phyloP scores from a whole-genome alignment of 2,329 filamentous ascomycete species.

The Ophiostoma triangulosporum region DNA sequence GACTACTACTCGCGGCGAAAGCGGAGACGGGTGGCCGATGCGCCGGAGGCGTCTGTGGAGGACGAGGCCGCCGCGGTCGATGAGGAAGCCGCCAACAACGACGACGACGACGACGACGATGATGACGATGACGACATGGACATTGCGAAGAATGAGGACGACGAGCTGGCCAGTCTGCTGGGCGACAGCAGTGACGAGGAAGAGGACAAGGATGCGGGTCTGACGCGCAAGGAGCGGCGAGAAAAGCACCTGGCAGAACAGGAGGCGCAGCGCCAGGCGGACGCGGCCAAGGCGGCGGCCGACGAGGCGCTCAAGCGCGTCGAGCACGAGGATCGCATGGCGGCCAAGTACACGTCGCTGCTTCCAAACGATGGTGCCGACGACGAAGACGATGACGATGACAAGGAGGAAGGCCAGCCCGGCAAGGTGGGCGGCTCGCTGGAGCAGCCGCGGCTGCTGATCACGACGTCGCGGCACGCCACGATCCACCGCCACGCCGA shows the following conservation, averaged over 20 bases:
- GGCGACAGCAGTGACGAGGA: slow-evolving; percentile 30
- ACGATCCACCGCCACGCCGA: slow-evolving; percentile 74
- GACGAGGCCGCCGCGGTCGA: slow-evolving; percentile 26
- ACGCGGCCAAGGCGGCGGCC: slow-evolving; percentile 2
- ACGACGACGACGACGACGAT: slow-evolving; percentile 19
- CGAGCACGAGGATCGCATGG: slow-evolving; percentile 47
- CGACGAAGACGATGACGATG: background rate
- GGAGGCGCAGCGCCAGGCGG: slow-evolving; percentile 21
- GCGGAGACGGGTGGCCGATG: slow-evolving; percentile 33
- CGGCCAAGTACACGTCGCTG: slow-evolving; percentile 48
- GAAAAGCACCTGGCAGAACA: slow-evolving; percentile 27
- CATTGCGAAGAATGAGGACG: background rate
- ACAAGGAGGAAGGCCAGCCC: background rate
- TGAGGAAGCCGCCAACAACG: slow-evolving; percentile 32
- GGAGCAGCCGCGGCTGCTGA: slow-evolving; percentile 43
- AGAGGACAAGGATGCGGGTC: slow-evolving; percentile 24
- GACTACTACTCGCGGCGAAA: slow-evolving; percentile 45
- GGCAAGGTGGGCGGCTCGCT: slow-evolving; percentile 39
- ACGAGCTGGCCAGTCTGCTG: slow-evolving; percentile 14
- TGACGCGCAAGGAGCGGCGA: slow-evolving; percentile 23
- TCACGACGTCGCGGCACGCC: slow-evolving; percentile 83
- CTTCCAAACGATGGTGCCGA: slow-evolving; percentile 27
- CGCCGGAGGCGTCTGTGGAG: slow-evolving; percentile 32
- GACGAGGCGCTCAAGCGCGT: slow-evolving; percentile 37
- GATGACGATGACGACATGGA: slow-evolving; percentile 28